phyloP scores from a whole-genome alignment of 176 grass and related monocot genomes.

The Thalia dealbata region DNA sequence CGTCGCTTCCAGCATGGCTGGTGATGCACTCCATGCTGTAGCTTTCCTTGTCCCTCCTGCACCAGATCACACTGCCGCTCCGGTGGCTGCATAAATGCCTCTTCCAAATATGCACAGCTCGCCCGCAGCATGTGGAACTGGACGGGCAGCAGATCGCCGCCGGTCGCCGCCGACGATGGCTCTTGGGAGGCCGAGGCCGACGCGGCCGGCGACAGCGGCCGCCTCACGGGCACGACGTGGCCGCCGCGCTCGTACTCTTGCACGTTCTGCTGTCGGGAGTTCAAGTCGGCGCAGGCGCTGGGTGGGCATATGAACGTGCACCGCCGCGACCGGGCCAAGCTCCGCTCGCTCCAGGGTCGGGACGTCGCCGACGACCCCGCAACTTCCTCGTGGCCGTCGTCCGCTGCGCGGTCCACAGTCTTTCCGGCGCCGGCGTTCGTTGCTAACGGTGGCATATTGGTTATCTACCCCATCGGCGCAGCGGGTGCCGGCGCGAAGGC shows the following conservation, averaged over 20 bases:
- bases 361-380: too few relatives aligned
- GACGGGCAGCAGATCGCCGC: not conserved
- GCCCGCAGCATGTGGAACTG: not conserved
- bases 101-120: too few relatives aligned
- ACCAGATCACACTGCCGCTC: not conserved
- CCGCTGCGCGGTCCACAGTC: not conserved
- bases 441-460: not conserved
- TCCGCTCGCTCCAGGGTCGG: too few relatives aligned
- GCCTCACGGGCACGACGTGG: not conserved
- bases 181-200: not conserved
- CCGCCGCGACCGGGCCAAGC: not conserved
- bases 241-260: constrained; percentile 10
- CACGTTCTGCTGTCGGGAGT: constrained; percentile 3
- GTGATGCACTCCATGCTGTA: not conserved
- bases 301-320: constrained; percentile 2
- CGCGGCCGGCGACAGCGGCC: not conserved
- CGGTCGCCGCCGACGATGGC: not conserved
- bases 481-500: not conserved
- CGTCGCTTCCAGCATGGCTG: not conserved
- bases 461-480: not conserved
- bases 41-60: not conserved
- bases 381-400: not conserved
- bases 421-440: not conserved
- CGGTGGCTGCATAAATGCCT: too few relatives aligned
- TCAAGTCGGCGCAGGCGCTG: constrained; percentile 4